Evolutionary conservation across 148 eudicot genomes (phyloP), one percentile per base, ranked within the genome.

Genomic region (Silene latifolia): DNA sequence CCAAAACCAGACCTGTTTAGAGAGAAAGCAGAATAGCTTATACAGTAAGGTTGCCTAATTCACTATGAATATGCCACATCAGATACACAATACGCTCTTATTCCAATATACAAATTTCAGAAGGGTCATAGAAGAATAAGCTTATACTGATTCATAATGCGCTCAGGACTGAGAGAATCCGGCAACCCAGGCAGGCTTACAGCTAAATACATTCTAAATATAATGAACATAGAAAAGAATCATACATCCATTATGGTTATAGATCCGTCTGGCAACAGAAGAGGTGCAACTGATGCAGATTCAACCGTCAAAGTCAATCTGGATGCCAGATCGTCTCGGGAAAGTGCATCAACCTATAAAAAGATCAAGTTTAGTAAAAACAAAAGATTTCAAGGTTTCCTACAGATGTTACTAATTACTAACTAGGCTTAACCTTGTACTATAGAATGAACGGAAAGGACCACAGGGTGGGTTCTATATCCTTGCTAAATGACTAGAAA

Each of bases 201-300:
- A 23, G 27, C 66, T 39, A 24, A 39, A 74, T 63, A 35, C 27
- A 77, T 59, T 35, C 27, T 61, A 69, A 23, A 42, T 71, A 48
- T 19, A 71, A 29, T n/a, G 24, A 19, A 19, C 8, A 23, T 23
- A 4, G 21, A 12, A 8, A 24, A 60, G 67, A 62, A 57, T 46
- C 97, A 61, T 90, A 94, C 98, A 87, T 94, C 98, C 86, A 94
- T 92, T 71, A 94, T 75, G 29, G 98, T 92, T 63, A 94, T 81
- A 74, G 73, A 82, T 63, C 90, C 84, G 76, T 94, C 98, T 24
- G 96, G 80, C 25, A 92, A 86, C 81, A 74, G 81, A 81, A 92
- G 96, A 61, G 90, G 89, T 74, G 86, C 96, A 74, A 92, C 92
- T 65, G 88, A 83, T 70, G 90, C 87, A 72, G 88, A 82, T 76